Evolutionary conservation across 2,329 filamentous ascomycete species (phyloP), one percentile per base, ranked within the genome.

Genomic region (Tolypocladium capitatum): DNA sequence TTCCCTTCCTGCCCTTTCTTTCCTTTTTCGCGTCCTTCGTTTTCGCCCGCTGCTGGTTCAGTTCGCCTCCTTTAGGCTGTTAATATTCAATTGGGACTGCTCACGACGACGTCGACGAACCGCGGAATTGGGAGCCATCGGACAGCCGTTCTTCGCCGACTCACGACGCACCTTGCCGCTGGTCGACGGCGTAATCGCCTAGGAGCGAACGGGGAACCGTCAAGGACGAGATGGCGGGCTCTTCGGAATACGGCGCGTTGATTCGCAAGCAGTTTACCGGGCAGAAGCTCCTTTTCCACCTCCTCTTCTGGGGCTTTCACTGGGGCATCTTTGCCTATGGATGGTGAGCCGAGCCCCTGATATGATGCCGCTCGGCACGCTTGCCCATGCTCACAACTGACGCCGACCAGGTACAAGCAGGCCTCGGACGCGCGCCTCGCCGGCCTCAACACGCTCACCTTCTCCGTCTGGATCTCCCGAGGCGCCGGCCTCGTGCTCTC

Each of bases 391-490:
- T 31, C 3, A 36, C 31, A 33, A 40, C 36, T 40, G 14, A 40
- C 36, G 7, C 11, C 3, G 5, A 7, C 6, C 51, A 94, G 89
- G 88, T 86, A 73, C 60, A 83, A 92, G 58, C 92, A 98, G 72
- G 73, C 66, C 32, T 56, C 62, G 5, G 84, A 95, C 60, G 52
- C 63, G 10, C 78, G 79, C 49, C 73, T 98, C 28, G 83, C 83
- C 5, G 78, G 77, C 38, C 75, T 98, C 43, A 98, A 98, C 66
- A 77, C 70, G 0, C 78, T 98, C 44, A 74, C 75, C 47, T 97
- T 77, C 68, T 97, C 91, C 3, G 92, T 98, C 48, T 98, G 91
- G 91, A 79, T 96, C 50, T 97, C 92, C 28, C 81, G 92, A 74
- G 92, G 91, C 62, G 91, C 92, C 46, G 92, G 89, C 58, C 70